phyloP scores from a whole-genome alignment of 2,329 filamentous ascomycete genomes.

The Bertia moriformis region DNA sequence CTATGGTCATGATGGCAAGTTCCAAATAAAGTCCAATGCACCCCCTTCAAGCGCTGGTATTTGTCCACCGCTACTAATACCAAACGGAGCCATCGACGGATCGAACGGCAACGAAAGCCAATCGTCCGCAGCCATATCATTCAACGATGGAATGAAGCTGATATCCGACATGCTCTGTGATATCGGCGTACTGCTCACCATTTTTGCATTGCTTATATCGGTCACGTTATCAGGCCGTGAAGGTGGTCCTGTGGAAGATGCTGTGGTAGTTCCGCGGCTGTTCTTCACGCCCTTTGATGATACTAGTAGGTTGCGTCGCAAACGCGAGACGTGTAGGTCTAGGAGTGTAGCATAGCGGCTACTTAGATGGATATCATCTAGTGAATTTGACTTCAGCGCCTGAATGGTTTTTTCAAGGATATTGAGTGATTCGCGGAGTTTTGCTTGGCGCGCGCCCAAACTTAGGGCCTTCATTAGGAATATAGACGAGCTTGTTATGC shows the following conservation, averaged over 20 bases:
- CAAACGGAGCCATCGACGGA: background rate
- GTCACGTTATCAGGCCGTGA: background rate
- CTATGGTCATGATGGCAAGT: background rate
- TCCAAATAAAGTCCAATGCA: background rate
- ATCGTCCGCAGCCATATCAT: background rate
- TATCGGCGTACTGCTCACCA: background rate
- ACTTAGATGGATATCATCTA: slow-evolving; percentile 35
- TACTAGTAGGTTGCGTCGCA: slow-evolving; percentile 18
- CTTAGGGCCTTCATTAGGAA: slow-evolving; percentile 35
- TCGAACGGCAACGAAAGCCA: background rate
- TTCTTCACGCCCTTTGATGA: slow-evolving; percentile 13
- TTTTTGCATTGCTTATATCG: background rate
- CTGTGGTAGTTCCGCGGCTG: slow-evolving; percentile 1
- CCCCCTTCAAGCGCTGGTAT: background rate
- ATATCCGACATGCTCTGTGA: background rate
- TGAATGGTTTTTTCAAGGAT: slow-evolving; percentile 29
- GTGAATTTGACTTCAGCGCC: slow-evolving; percentile 27
- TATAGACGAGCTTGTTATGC: slow-evolving; percentile 37
- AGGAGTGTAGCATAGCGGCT: slow-evolving; percentile 32
- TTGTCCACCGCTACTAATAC: slow-evolving; percentile 1
- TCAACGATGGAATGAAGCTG: background rate
- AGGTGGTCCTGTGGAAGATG: background rate
- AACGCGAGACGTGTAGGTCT: slow-evolving; percentile 24
- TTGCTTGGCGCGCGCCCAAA: slow-evolving; percentile 29
- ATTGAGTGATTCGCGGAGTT: slow-evolving; percentile 29